phyloP scores from a whole-genome alignment of 257 asterid genomes.

The Jacaranda mimosifolia region DNA sequence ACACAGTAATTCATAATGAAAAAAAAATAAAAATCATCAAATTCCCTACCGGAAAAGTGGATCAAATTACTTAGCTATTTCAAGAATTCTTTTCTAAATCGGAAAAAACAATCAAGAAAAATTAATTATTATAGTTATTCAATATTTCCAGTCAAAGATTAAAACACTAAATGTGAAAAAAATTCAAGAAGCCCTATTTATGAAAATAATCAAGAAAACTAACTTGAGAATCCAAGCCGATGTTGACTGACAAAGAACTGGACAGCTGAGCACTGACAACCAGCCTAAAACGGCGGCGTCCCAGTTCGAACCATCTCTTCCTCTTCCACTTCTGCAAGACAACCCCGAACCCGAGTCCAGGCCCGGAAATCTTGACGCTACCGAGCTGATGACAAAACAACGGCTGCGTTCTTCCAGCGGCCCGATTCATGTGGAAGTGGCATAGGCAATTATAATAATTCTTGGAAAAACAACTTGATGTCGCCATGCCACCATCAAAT shows the following conservation, averaged over 20 bases:
- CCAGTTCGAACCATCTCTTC: constrained; percentile 42
- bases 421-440: constrained; percentile 57
- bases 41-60: background rate
- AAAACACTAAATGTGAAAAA: background rate
- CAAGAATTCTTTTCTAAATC: constrained; percentile 7
- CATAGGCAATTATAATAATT: constrained; percentile 49
- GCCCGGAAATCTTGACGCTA: constrained; percentile 46
- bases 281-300: constrained; percentile 58
- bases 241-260: constrained; percentile 64
- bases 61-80: constrained; percentile 12
- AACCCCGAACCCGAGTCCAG: constrained; percentile 47
- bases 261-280: constrained; percentile 70
- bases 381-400: constrained; percentile 51
- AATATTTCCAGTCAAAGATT: background rate
- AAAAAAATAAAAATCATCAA: background rate
- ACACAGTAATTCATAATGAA: constrained; percentile 1
- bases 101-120: background rate
- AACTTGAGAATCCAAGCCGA: constrained; percentile 90
- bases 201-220: background rate
- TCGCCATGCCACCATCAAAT: constrained; percentile 63
- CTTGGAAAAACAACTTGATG: constrained; percentile 40
- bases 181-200: too few species aligned
- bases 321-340: constrained; percentile 49
- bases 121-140: constrained; percentile 6
- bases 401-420: constrained; percentile 41